phyloP scores from a whole-genome alignment of 805 yeast species.

The Saturnispora ahearnii region DNA sequence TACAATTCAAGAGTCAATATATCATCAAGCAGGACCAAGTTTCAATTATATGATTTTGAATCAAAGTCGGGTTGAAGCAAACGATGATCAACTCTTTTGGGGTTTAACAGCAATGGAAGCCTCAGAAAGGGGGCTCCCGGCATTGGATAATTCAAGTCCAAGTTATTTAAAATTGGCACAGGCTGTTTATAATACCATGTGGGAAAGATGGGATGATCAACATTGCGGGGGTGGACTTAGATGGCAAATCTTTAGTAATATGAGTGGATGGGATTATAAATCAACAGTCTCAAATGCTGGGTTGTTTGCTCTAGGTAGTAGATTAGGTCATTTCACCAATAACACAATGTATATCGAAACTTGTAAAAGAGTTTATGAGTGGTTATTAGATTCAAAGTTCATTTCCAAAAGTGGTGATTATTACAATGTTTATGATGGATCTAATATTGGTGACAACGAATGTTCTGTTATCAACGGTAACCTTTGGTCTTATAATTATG shows the following conservation, averaged over 20 bases:
- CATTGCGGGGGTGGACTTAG: conserved; percentile 83
- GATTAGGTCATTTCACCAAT: conserved; percentile 74
- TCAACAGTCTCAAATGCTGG: conserved; percentile 85
- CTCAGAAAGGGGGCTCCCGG: conserved; percentile 66
- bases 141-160: conserved; percentile 47
- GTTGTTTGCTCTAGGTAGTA: conserved; percentile 75
- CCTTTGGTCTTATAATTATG: conserved; percentile 67
- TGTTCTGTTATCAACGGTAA: conserved; percentile 38
- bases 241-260: conserved; percentile 95
- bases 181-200: conserved; percentile 88
- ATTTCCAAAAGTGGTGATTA: conserved; percentile 31
- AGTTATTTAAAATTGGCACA: conserved; percentile 80
- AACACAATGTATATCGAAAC: conserved; percentile 65
- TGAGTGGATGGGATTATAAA: conserved; percentile 87
- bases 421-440: conserved; percentile 62
- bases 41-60: conserved; percentile 69
- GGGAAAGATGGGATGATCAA: conserved; percentile 80
- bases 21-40: conserved; percentile 58
- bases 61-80: conserved; percentile 77
- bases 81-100: conserved; percentile 91
- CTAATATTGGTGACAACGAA: conserved; percentile 38
- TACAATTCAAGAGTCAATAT: conserved; percentile 47
- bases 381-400: conserved; percentile 54
- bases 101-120: conserved; percentile 79
- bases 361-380: conserved; percentile 68